Base-by-base conservation (phyloP, 441 rosid species). In the Adansonia grandidieri region DNA sequence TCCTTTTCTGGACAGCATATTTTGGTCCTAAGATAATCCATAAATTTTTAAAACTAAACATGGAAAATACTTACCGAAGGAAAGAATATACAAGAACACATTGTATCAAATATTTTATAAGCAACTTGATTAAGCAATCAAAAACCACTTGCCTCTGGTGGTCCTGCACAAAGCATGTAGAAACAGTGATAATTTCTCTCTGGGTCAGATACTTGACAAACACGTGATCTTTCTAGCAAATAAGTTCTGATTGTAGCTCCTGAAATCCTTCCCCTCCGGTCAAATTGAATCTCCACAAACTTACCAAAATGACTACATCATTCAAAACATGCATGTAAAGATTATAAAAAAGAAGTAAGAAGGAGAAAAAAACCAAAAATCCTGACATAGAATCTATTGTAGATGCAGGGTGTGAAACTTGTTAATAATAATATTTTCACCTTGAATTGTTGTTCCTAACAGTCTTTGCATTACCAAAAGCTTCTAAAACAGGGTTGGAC, bases 131-230 rank as follows among this genome's bases (percentile, higher is more conserved):
- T 6, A 69, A 51, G 53, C 53, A 69, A 64, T 51, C 17, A 19
- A 42, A 71, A 65, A 82, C 66, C 48, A 80, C 82, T 86, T 86
- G 24, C 95, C 91, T 89, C 95, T 10, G 85, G 82, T 45, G 93
- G 95, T 64, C 93, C 95, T 58, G 93, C 90, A 86, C 95, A 91
- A 60, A 91, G 91, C 84, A 85, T 89, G 85, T 91, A 89, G 85
- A 91, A 91, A 84, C 91, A 88, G 80, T 91, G 95, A 82, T 91
- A 91, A 73, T 91, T 91, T 82, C 95, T 86, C 81, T 91, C 95
- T 0, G 95, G 95, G 83, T 84, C 83, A 69, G 93, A 88, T 75
- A 89, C 86, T 85, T 91, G 93, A 85, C 95, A 91, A 79, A 91
- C 93, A 24, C 95, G 95, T 64, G 93, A 91, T 57, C 95, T 81